Evolutionary conservation across 176 grass and related monocot species (phyloP), one percentile per base, ranked within the genome.

Genomic region (Cymbopogon citratus): DNA sequence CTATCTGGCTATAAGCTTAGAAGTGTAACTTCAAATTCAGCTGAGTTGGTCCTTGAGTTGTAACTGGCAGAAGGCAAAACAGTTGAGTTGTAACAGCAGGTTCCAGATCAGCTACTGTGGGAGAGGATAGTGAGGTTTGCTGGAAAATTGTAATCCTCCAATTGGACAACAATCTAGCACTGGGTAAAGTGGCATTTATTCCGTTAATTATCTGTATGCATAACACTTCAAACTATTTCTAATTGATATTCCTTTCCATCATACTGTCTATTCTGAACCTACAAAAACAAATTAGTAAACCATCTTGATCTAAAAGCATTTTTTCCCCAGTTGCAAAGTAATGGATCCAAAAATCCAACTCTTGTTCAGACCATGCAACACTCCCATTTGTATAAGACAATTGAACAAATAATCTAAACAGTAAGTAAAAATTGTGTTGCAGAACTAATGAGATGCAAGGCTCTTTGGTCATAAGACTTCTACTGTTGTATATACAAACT

Each of bases 1-100:
- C 12, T 65, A 79, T 64, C 84, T 25, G 1, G 11, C 24, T 65
- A 79, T 64, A 84, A 64, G 19, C 28, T 64, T 56, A 74, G 73
- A 73, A 59, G 12, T 66, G 45, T 45, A 82, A 76, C 15, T 29
- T 76, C 35, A 64, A 85, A 46, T 14, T 68, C 7, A 60, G 23
- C 24, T 44, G 15, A 75, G 6, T 67, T 59, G 21, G 2, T 59
- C 54, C 54, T 24, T 3, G 9, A 11, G 81, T n/a, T 18, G 43
- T 27, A 57, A 54, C 15, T 56, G 24, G 23, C 36, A 44, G 51
- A 19, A 38, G 29, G n/a, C 13, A 1, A 72, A 75, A 52, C 4
- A 63, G 35, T 63, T 63, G 2, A 43, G 10, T 26, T 40, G 24
- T 25, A 76, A 28, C 25, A 19, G 3, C 7, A 29, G 52, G 49